Base-by-base conservation (phyloP, 768 basidiomycete species). In the Royoungia palumana region DNA sequence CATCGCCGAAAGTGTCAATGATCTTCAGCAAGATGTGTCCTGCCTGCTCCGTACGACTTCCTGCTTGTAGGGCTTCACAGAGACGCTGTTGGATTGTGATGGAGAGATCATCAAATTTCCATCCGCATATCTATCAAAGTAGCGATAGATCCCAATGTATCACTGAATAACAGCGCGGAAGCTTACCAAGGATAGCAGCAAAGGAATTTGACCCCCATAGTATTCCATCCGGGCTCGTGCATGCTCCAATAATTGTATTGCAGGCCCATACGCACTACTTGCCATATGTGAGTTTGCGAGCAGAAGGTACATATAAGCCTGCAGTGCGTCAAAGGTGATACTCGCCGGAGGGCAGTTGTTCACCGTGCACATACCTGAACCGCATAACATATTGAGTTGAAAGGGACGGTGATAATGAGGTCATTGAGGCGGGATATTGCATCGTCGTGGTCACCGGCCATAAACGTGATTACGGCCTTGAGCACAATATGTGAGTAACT, bases 91-190 rank as follows among this genome's bases (percentile, higher is more conserved):
- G 37, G 24, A 52, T 37, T 6, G 4, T 12, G 30, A 34, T 12
- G 0, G 5, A 16, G 3, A 53, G 17, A 28, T 25, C 8, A 8
- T 56, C 41, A 19, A 53, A 56, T 2, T 35, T 32, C 55, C 51
- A 53, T 2, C 55, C 55, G 2, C n/a, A 43, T 40, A 56, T 46
- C 55, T 55, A n/a, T 21, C 7, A 14, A n/a, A 10, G 11, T 28
- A 10, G 5, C 11, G 27, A 28, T 5, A 10, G 27, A 10, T 28
- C 11, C 27, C 8, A 10, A 28, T 28, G 9, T 9, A 10, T 28
- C 8, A 28, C 5, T 5, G 8, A 9, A 28, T 28, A 10, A 10
- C 27, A 28, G 8, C 8, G 11, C 27, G 6, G 17, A n/a, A 16
- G n/a, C 6, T 34, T 35, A 35, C 43, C 43, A 44, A 35, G 2